These are phyloP conservation scores for Puccinellia tenuiflora DNA, from an alignment of 176 grass and related monocot genomes.

Conservation along the genomic window DNA sequence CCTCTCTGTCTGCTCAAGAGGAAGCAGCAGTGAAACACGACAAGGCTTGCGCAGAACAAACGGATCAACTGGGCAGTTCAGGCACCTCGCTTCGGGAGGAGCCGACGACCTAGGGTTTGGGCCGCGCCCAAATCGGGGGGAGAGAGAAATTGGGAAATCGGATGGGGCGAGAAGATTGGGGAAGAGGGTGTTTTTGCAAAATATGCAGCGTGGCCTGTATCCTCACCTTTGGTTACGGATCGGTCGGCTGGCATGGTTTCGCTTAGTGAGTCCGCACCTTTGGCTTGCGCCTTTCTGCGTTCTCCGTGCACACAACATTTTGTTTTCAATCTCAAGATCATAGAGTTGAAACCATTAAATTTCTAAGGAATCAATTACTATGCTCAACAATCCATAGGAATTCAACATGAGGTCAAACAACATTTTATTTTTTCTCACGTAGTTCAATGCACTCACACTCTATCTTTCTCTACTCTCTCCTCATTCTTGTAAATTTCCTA, in stretches of 20 bases:
- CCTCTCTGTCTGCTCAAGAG: not conserved
- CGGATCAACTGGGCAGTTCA: not conserved
- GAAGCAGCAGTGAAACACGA: not conserved
- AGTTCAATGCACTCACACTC: no score
- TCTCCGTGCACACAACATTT: not conserved
- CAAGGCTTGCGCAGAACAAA: not conserved
- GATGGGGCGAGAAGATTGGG: not conserved
- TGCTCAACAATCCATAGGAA: no score
- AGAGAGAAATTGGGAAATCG: not conserved
- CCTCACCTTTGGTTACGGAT: not conserved
- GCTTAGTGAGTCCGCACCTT: no score
- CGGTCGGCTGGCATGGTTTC: not conserved
- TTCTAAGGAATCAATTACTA: no score
- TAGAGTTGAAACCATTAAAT: no score
- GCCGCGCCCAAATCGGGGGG: not conserved
- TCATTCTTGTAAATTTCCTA: no score
- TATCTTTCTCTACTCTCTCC: no score
- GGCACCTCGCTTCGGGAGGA: not conserved
- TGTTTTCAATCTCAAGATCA: no score
- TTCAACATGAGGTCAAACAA: no score
- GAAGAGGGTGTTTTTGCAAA: conserved; percentile 19
- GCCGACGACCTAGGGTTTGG: conserved; percentile 14
- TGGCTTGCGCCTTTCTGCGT: not conserved
- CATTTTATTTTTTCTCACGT: no score
- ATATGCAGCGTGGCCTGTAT: not conserved